These are phyloP conservation scores for Euphorbia pulcherrima DNA, from an alignment of 345 rosid genomes.

Conservation along the genomic window DNA sequence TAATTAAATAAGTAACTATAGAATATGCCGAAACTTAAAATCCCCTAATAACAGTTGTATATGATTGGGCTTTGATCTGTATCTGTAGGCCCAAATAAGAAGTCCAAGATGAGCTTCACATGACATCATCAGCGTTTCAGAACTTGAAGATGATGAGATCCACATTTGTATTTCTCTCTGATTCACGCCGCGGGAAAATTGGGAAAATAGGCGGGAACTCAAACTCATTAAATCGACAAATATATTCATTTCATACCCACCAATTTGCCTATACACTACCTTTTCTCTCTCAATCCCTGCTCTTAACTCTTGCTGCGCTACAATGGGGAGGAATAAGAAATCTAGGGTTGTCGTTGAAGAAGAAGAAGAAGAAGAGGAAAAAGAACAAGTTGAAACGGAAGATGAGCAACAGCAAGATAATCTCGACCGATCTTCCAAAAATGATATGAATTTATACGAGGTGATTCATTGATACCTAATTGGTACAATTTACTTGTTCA, in stretches of 20 bases:
- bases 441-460: conserved; percentile 51
- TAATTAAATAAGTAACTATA: too few species aligned
- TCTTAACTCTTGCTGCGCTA: not conserved
- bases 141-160: not conserved
- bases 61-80: too few species aligned
- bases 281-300: not conserved
- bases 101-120: not conserved
- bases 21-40: too few species aligned
- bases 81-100: not conserved
- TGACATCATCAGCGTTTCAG: not conserved
- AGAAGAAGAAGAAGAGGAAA: conserved; percentile 30
- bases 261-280: too few species aligned
- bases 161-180: too few species aligned
- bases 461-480: conserved; percentile 19
- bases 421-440: conserved; percentile 20
- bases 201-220: conserved; percentile 11
- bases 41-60: too few species aligned
- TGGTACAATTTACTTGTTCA: not conserved
- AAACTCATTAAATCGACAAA: not conserved
- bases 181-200: conserved; percentile 12
- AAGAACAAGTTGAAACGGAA: conserved; percentile 28
- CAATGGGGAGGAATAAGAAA: conserved; percentile 59
- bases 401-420: conserved; percentile 28
- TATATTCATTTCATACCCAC: not conserved
- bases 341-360: conserved; percentile 45